A percentile compares a stretch with the other conserved stretches of the same genome.
Evolutionary conservation across 2,329 filamentous ascomycete genomes (phyloP).

Genomic region (Colletotrichum somersetense): DNA sequence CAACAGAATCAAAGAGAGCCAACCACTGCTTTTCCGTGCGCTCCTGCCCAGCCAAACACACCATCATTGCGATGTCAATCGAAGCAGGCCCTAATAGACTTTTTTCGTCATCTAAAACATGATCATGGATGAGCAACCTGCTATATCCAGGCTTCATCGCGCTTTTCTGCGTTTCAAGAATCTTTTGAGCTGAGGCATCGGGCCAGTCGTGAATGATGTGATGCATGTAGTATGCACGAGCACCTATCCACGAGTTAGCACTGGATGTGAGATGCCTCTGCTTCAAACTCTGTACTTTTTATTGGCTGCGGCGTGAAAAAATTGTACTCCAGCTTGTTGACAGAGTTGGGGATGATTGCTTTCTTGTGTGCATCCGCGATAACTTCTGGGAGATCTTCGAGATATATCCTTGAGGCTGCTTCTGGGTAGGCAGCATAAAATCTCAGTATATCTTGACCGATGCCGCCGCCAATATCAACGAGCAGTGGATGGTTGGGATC

Average conservation of each 20-base stretch:
- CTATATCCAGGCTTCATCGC: constrained; percentile 58
- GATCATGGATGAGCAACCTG: constrained; percentile 54
- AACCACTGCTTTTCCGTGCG: constrained; percentile 32
- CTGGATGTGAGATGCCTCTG: neutral
- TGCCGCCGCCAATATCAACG: constrained; percentile 26
- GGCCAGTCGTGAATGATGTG: constrained; percentile 69
- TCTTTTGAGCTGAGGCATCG: constrained; percentile 56
- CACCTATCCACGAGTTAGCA: constrained; percentile 42
- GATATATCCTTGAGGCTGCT: constrained; percentile 14
- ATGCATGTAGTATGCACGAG: constrained; percentile 65
- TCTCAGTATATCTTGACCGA: constrained; percentile 22
- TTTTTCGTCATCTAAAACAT: constrained; percentile 51
- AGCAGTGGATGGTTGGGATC: constrained; percentile 15
- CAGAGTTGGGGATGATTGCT: constrained; percentile 1
- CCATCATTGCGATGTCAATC: constrained; percentile 25
- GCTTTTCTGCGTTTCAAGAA: constrained; percentile 57
- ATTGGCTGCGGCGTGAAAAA: constrained; percentile 56
- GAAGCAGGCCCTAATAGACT: neutral
- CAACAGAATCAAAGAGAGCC: constrained; percentile 24
- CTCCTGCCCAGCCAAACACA: constrained; percentile 5
- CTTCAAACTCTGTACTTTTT: constrained; percentile 6
- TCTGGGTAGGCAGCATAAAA: constrained; percentile 15
- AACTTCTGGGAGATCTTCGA: constrained; percentile 24
- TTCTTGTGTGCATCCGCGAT: constrained; percentile 1
- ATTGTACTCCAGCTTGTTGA: constrained; percentile 48